A percentile compares a stretch with the other conserved stretches of the same genome.
Evolutionary conservation across 208 protist species (phyloP).

Genomic region (Tritrichomonas musculus): DNA sequence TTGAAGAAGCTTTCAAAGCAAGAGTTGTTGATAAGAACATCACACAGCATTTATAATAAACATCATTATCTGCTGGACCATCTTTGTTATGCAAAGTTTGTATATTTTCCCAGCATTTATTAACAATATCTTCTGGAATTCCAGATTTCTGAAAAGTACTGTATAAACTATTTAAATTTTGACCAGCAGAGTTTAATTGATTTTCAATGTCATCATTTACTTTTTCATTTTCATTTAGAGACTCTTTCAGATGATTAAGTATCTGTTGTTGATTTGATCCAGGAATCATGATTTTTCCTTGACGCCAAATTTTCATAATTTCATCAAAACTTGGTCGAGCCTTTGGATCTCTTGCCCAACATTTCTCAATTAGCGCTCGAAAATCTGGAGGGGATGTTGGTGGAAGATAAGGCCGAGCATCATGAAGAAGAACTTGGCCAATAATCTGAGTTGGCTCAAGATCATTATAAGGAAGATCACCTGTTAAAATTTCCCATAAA

Average conservation of each 20-base stretch:
- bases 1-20: not conserved
- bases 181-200: not conserved
- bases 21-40: not conserved
- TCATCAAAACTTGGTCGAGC: not conserved
- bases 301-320: not conserved
- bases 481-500: not conserved
- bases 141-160: not conserved
- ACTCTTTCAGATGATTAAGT: not conserved
- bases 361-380: not conserved
- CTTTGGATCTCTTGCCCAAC: not conserved
- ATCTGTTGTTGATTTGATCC: not conserved
- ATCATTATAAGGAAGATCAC: not conserved
- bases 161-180: not conserved
- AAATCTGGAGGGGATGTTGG: not conserved
- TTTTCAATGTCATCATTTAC: not conserved
- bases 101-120: not conserved
- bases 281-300: not conserved
- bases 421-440: not conserved
- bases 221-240: not conserved
- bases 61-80: not conserved
- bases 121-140: not conserved
- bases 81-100: not conserved
- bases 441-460: not conserved
- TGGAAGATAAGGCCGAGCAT: not conserved
- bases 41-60: not conserved